phyloP scores from a whole-genome alignment of 2,329 filamentous ascomycete species.

The Cryphonectria nitschkei region DNA sequence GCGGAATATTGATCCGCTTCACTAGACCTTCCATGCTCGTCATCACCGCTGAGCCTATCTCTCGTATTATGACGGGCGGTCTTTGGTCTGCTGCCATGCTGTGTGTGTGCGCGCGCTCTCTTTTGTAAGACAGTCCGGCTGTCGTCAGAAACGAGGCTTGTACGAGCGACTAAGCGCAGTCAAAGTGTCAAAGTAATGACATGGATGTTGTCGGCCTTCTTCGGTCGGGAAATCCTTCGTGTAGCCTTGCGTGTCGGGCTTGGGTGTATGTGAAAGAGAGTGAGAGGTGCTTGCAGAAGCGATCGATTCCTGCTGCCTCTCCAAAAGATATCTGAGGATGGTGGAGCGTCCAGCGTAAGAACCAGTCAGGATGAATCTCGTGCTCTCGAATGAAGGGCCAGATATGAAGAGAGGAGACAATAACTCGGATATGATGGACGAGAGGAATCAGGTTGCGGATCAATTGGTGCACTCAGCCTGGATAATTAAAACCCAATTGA shows the following conservation, averaged over 20 bases:
- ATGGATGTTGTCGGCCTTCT: constrained; percentile 5
- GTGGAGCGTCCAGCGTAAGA: neutral
- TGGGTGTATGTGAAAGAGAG: neutral
- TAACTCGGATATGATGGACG: neutral
- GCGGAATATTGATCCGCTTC: constrained; percentile 63
- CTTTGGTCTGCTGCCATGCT: constrained; percentile 48
- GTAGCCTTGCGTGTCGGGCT: neutral
- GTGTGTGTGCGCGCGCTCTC: constrained; percentile 3
- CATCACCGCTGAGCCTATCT: constrained; percentile 40
- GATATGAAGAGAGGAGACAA: neutral
- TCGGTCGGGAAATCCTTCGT: neutral
- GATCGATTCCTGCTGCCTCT: neutral
- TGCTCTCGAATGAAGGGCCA: neutral
- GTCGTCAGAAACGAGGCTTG: constrained; percentile 6
- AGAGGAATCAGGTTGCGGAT: neutral
- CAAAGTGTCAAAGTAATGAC: constrained; percentile 10
- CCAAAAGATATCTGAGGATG: neutral
- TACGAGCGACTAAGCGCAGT: constrained; percentile 27
- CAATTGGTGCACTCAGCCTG: neutral
- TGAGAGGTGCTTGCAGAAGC: neutral
- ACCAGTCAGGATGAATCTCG: neutral
- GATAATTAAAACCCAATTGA: constrained; percentile 7
- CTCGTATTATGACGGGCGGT: constrained; percentile 37
- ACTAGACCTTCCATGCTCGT: constrained; percentile 44
- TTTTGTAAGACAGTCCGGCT: constrained; percentile 27